Base-by-base conservation (phyloP, 306 rosid species). In the Quercus robur region DNA sequence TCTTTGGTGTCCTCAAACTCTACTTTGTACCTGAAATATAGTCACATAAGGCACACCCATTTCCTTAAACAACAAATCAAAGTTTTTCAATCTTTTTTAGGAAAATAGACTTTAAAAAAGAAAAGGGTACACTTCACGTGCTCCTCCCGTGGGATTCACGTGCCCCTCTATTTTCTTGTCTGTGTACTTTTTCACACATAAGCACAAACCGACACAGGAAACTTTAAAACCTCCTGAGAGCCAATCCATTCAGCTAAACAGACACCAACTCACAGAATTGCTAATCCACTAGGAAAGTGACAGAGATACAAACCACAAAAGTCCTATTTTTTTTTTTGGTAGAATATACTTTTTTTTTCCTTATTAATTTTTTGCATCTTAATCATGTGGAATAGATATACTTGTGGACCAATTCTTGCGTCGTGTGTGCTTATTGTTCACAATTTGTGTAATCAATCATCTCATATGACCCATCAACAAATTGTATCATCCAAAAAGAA, bases 51-150 rank as follows among this genome's bases (percentile, higher is more conserved):
- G 2, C 46, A 38, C 44, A 38, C 46, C 46, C 46, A 20, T 44
- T n/a, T 31, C 81, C 81, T 58, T 66, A 58, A 6, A 78, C 7
- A 70, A 81, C 75, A 75, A 6, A 17, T 81, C 69, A 52, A 1
- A 44, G 10, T 38, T 30, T 19, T 41, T 70, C 70, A 63, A 21
- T 28, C 70, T n/a, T 7, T 38, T 38, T 38, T 38, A 11, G 71
- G 30, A 20, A n/a, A 41, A 35, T 1, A 2, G 33, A 61, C 70
- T 70, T 26, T n/a, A 5, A 25, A 17, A 38, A 14, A 51, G 46
- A 31, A 41, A 70, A 23, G 75, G 76, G 70, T 56, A 54, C 69
- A 21, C 76, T 79, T 79, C 92, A 86, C 88, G 90, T 86, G 94
- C 70, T 61, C 0, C 2, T 73, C 88, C 70, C 80, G n/a, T 35